These are phyloP conservation scores for Penicillium angulare DNA, from an alignment of 495 filamentous ascomycete genomes.

Conservation along the genomic window DNA sequence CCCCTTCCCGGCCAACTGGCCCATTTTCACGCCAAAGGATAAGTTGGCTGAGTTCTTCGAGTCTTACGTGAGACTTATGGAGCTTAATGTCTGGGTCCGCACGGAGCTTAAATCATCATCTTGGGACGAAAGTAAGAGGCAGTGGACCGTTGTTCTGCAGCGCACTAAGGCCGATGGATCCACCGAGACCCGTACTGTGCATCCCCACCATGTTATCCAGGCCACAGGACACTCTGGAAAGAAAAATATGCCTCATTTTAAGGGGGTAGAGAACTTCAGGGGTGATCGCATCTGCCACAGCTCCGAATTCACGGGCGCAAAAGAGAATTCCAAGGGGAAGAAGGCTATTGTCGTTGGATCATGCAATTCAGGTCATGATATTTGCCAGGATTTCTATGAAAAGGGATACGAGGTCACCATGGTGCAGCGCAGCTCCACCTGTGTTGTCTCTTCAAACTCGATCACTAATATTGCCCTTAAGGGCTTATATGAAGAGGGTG, in stretches of 20 bases:
- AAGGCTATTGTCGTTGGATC: slow-evolving; percentile 75
- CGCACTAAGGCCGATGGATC: slow-evolving; percentile 49
- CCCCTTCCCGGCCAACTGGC: slow-evolving; percentile 65
- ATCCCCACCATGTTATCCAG: slow-evolving; percentile 67
- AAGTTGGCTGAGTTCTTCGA: slow-evolving; percentile 80
- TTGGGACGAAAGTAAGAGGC: slow-evolving; percentile 52
- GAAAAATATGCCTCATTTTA: slow-evolving; percentile 60
- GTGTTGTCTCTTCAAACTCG: slow-evolving; percentile 59
- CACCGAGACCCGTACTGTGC: slow-evolving; percentile 53
- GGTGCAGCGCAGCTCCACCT: slow-evolving; percentile 74
- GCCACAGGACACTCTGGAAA: slow-evolving; percentile 74
- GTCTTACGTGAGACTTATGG: slow-evolving; percentile 66
- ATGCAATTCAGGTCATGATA: slow-evolving; percentile 81
- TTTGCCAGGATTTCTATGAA: slow-evolving; percentile 78
- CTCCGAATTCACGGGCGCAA: slow-evolving; percentile 63
- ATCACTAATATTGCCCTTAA: slow-evolving; percentile 53
- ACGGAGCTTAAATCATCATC: slow-evolving; percentile 49
- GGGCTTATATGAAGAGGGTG: slow-evolving; percentile 62
- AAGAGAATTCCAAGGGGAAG: slow-evolving; percentile 48
- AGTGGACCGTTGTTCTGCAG: slow-evolving; percentile 61
- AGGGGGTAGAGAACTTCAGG: slow-evolving; percentile 59
- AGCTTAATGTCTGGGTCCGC: slow-evolving; percentile 73
- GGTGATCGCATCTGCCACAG: slow-evolving; percentile 62
- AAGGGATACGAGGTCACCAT: slow-evolving; percentile 83
- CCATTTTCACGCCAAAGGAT: slow-evolving; percentile 73